A percentile compares a stretch with the other conserved stretches of the same genome.
Evolutionary conservation across 345 rosid species (phyloP).

Genomic region (Corymbia maculata): DNA sequence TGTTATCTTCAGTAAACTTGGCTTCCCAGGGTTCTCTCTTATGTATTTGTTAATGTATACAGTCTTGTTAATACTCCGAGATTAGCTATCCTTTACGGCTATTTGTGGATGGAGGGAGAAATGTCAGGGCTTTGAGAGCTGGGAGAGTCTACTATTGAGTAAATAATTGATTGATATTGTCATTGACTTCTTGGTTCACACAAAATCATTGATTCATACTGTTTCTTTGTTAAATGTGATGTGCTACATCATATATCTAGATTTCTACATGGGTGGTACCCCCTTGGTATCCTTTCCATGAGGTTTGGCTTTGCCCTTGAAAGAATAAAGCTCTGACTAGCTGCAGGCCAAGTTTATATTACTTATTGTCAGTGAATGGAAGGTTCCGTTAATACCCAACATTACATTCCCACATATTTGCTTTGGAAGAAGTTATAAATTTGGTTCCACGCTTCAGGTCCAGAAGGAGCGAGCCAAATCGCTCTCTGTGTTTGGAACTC

Average conservation of each 20-base stretch:
- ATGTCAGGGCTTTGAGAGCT: neutral
- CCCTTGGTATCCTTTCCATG: neutral
- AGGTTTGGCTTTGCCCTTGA: neutral
- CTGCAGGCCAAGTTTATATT: neutral
- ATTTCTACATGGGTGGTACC: neutral
- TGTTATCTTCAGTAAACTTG: neutral
- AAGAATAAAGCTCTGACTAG: neutral
- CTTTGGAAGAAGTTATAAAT: neutral
- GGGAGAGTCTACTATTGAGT: neutral
- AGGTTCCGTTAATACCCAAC: neutral
- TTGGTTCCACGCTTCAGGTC: constrained; percentile 19
- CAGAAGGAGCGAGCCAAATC: constrained; percentile 61
- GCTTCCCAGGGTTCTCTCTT: neutral
- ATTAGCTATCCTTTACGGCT: neutral
- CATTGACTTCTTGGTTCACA: neutral
- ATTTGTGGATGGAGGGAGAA: neutral
- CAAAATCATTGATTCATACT: neutral
- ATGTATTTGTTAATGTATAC: neutral
- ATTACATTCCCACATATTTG: neutral
- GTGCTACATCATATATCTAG: neutral
- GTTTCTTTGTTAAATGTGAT: neutral
- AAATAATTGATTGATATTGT: neutral
- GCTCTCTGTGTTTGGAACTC: constrained; percentile 64
- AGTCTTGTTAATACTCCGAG: neutral
- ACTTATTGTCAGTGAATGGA: neutral